Conservation (phyloP, 768 basidiomycete species). For the Butyriboletus loyo region DNA sequence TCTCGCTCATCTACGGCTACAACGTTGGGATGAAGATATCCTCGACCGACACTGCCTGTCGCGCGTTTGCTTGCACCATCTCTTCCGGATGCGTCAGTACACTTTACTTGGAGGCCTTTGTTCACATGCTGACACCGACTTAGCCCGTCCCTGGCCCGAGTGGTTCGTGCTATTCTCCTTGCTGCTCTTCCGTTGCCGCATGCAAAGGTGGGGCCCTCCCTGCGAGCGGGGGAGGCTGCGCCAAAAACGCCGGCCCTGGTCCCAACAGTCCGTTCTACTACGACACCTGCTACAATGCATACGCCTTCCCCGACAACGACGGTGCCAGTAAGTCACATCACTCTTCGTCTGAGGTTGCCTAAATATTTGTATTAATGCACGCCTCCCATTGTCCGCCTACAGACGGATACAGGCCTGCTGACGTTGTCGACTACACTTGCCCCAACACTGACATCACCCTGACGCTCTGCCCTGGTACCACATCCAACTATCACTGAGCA, state of each 20-base stretch:
- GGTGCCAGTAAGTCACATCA: constrained; percentile 20
- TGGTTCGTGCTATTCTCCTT: constrained; percentile 27
- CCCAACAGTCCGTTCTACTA: constrained; percentile 32
- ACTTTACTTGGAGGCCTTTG: not conserved
- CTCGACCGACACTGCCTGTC: constrained; percentile 23
- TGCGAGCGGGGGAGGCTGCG: constrained; percentile 26
- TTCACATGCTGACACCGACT: not conserved
- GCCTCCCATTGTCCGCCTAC: not conserved
- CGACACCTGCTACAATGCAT: constrained; percentile 27
- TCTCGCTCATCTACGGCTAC: constrained; percentile 34
- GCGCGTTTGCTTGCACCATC: constrained; percentile 31
- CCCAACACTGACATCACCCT: constrained; percentile 25
- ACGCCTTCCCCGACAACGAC: constrained; percentile 34
- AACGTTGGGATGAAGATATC: constrained; percentile 35
- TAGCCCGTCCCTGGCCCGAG: constrained; percentile 30
- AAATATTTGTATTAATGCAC: not conserved
- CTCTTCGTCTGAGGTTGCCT: not conserved
- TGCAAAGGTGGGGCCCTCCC: constrained; percentile 30
- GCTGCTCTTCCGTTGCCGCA: constrained; percentile 28
- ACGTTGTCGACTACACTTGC: constrained; percentile 30
- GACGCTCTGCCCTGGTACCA: constrained; percentile 28
- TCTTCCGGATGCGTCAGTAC: constrained; percentile 29
- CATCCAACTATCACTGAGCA: constrained; percentile 15
- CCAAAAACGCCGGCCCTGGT: constrained; percentile 27
- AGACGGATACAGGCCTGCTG: constrained; percentile 29